These are phyloP conservation scores for Chytriomyces sp. DNA, from an alignment of 192 early-diverging fungal species.

Conservation along the genomic window DNA sequence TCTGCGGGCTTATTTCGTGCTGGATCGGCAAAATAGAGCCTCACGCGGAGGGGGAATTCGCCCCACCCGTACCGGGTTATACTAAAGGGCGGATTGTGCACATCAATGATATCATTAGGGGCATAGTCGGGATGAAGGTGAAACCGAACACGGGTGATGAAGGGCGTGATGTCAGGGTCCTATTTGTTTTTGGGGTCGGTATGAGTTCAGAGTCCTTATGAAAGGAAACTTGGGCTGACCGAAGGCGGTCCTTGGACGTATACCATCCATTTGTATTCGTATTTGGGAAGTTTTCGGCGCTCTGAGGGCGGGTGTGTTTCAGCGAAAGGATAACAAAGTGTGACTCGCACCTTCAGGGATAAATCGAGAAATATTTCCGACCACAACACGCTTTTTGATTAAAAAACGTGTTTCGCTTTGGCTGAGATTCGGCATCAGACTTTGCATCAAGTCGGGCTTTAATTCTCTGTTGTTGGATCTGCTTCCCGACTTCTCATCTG, in stretches of 20 bases:
- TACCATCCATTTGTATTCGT: conserved; percentile 80
- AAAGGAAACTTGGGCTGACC: neutral
- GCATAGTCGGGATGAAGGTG: conserved; percentile 88
- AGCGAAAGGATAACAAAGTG: neutral
- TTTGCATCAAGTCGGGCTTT: no score
- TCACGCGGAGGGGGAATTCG: conserved; percentile 84
- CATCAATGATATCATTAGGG: conserved; percentile 86
- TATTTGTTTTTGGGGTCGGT: neutral
- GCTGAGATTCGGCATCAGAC: no score
- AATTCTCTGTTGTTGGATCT: no score
- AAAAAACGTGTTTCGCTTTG: conserved; percentile 62
- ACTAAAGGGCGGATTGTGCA: conserved; percentile 75
- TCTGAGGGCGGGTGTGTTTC: conserved; percentile 1
- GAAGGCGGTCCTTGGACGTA: conserved; percentile 71
- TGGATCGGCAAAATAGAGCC: conserved; percentile 77
- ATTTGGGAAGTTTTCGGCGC: conserved; percentile 50
- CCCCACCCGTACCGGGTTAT: conserved; percentile 93
- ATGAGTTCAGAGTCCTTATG: neutral
- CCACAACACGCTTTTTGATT: conserved; percentile 39
- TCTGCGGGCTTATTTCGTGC: conserved; percentile 82
- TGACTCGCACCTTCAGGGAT: conserved; percentile 16
- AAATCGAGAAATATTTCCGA: conserved; percentile 45
- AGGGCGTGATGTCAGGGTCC: conserved; percentile 57
- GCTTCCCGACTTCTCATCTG: no score
- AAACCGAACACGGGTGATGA: conserved; percentile 79